Conservation (phyloP, 2,329 filamentous ascomycete genomes). For the Keithomyces neogunnii region DNA sequence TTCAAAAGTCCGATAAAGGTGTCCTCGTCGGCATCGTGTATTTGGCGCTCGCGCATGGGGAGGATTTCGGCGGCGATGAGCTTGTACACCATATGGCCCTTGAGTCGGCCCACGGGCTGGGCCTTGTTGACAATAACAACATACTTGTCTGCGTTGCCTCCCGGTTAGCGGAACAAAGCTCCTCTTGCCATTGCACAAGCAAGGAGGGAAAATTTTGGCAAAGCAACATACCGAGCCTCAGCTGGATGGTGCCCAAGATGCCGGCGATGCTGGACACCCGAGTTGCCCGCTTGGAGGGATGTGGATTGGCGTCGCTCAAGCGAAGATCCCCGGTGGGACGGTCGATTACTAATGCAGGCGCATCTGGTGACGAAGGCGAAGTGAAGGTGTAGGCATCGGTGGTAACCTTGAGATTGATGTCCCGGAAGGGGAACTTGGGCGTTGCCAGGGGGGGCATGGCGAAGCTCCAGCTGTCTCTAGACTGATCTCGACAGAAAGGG, state of each 20-base stretch:
- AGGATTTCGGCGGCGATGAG: slow-evolving; percentile 86
- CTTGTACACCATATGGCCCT: slow-evolving; percentile 95
- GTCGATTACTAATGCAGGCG: slow-evolving; percentile 81
- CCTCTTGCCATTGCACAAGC: neutral
- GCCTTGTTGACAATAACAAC: slow-evolving; percentile 94
- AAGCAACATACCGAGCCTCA: slow-evolving; percentile 67
- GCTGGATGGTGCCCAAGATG: slow-evolving; percentile 86
- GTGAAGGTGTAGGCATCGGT: slow-evolving; percentile 92
- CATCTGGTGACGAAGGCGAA: slow-evolving; percentile 85
- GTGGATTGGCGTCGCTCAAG: slow-evolving; percentile 69
- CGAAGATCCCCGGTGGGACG: slow-evolving; percentile 86
- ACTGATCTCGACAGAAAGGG: too few species aligned
- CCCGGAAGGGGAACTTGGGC: slow-evolving; percentile 64
- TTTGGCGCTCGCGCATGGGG: slow-evolving; percentile 81
- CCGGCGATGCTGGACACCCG: slow-evolving; percentile 87
- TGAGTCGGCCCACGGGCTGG: slow-evolving; percentile 79
- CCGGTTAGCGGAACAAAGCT: slow-evolving; percentile 3
- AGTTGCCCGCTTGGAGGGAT: slow-evolving; percentile 61
- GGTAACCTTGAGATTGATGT: slow-evolving; percentile 94
- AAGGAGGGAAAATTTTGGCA: neutral
- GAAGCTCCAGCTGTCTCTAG: neutral
- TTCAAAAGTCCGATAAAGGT: slow-evolving; percentile 78
- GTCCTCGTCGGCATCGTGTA: slow-evolving; percentile 91
- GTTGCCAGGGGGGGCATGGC: slow-evolving; percentile 29
- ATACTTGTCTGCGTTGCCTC: slow-evolving; percentile 65